Evolutionary conservation across 2,329 filamentous ascomycete species (phyloP), one percentile per base, ranked within the genome.

Genomic region (Teratosphaeria nubilosa): DNA sequence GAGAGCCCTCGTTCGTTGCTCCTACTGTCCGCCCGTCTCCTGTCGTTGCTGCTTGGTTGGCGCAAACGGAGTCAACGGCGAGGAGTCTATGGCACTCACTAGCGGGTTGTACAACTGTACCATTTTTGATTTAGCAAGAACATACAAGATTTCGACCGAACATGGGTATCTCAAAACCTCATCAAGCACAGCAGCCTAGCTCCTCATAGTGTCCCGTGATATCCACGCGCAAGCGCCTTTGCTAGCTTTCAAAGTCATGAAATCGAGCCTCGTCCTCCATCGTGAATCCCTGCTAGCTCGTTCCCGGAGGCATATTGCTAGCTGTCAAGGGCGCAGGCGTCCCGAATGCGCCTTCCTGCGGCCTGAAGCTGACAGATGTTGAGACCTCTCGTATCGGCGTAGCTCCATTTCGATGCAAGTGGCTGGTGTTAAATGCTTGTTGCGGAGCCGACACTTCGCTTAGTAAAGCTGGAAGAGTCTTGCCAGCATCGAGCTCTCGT

Each of bases 401-500:
- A 22, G n/a, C 20, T n/a, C 41, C 41, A 22, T 53, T 25, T 7
- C 51, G 25, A 50, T 69, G 66, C 30, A 69, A 37, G 22, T 67
- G 64, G 27, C 63, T 67, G 24, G 66, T 64, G 27, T 65, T 62
- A 30, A 68, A 68, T 1, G 58, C 54, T 55, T 67, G 66, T 51
- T 65, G 64, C 48, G 65, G 60, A 20, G 60, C 62, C 1, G 62
- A 63, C 14, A 56, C 24, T 31, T 66, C 66, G 58, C 60, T 63
- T n/a, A 57, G 55, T 5, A 63, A 56, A 1, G 61, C 60, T 32
- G 58, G 56, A 5, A 62, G 57, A 10, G 57, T 53, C n/a, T 55
- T 52, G 7, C 48, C 53, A 16, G 56, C 20, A 9, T 25, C 51
- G 13, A 50, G 45, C 54, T 64, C 59, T 54, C 62, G 57, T 53